Evolutionary conservation across 1,284 basidiomycete genomes (phyloP).

Genomic region (Ganoderma leucocontextum): DNA sequence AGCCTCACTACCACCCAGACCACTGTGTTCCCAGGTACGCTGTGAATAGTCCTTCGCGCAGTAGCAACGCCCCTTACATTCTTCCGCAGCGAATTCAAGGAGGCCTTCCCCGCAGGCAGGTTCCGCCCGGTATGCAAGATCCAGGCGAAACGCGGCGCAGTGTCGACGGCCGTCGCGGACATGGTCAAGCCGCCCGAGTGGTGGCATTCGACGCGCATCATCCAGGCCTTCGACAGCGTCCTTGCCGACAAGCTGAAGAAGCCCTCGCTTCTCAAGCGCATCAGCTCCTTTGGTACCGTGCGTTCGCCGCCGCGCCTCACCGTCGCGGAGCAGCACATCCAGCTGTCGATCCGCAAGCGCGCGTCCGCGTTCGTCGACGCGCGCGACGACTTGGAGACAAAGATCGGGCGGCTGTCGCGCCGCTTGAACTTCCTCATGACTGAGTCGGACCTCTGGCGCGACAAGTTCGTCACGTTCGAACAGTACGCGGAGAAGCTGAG

Average conservation of each 20-base stretch:
- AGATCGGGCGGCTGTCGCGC: conserved; percentile 84
- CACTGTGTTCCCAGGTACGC: conserved; percentile 78
- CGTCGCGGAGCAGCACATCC: conserved; percentile 82
- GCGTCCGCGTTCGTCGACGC: conserved; percentile 93
- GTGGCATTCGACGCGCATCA: conserved; percentile 92
- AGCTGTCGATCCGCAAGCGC: conserved; percentile 87
- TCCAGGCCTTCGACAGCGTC: conserved; percentile 89
- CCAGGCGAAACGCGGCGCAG: conserved; percentile 80
- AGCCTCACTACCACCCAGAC: conserved; percentile 85
- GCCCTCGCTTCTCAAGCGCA: conserved; percentile 86
- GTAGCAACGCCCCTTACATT: conserved; percentile 6
- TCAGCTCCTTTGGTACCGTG: conserved; percentile 78
- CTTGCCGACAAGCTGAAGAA: conserved; percentile 92
- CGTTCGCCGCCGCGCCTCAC: conserved; percentile 80
- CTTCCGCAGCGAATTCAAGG: conserved; percentile 83
- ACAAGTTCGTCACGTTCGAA: conserved; percentile 92
- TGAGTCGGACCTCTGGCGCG: conserved; percentile 88
- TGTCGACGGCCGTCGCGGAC: conserved; percentile 83
- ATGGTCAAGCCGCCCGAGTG: conserved; percentile 89
- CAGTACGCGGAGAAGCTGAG: conserved; percentile 92
- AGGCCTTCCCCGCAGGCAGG: conserved; percentile 92
- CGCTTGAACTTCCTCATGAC: conserved; percentile 92
- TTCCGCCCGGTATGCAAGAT: conserved; percentile 87
- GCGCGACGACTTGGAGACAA: conserved; percentile 89
- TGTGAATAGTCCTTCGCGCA: neutral